Evolutionary conservation across 805 yeast species (phyloP).

Genomic region (Metschnikowia anglica): DNA sequence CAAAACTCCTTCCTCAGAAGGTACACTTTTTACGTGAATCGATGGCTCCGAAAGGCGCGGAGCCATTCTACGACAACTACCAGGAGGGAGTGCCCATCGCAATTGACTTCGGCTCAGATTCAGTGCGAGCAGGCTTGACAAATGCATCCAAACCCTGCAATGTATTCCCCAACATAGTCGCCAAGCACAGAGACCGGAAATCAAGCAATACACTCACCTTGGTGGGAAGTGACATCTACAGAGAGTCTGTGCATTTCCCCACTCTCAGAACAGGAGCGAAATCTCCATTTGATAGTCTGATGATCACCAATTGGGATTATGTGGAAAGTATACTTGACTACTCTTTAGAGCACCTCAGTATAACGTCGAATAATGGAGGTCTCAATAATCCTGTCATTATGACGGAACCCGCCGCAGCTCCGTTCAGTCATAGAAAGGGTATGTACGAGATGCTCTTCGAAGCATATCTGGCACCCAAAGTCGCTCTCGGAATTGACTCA

Average conservation of each 20-base stretch:
- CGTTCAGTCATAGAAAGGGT: constrained; percentile 65
- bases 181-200: constrained; percentile 79
- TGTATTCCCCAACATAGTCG: constrained; percentile 63
- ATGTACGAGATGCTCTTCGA: constrained; percentile 86
- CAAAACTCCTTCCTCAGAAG: constrained; percentile 40
- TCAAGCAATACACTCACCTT: constrained; percentile 59
- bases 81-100: constrained; percentile 70
- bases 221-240: constrained; percentile 77
- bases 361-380: constrained; percentile 42
- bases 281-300: constrained; percentile 83
- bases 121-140: constrained; percentile 59
- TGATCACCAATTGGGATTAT: constrained; percentile 90
- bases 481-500: constrained; percentile 79
- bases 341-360: constrained; percentile 76
- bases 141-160: constrained; percentile 50
- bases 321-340: constrained; percentile 83
- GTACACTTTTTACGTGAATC: constrained; percentile 45
- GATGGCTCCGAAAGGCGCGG: constrained; percentile 35
- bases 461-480: constrained; percentile 70
- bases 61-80: constrained; percentile 52
- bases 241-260: constrained; percentile 49
- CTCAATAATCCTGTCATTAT: constrained; percentile 79
- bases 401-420: constrained; percentile 74
- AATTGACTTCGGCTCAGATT: constrained; percentile 76
- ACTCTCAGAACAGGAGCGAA: constrained; percentile 65